Evolutionary conservation across 305 asterid genomes (phyloP).

Genomic region (Solanum hybrid): DNA sequence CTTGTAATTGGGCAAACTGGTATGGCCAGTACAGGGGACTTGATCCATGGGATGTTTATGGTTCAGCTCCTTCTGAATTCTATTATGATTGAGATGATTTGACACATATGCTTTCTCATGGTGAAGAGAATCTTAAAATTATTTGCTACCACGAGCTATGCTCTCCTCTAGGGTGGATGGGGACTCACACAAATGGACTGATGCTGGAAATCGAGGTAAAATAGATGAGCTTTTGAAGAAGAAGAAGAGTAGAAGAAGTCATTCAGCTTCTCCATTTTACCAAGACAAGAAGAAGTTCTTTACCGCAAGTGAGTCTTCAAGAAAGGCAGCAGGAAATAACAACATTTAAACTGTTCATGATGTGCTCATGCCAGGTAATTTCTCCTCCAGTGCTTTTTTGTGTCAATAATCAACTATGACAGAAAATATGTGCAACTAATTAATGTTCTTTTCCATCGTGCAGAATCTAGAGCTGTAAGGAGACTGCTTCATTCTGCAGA

Average conservation of each 20-base stretch:
- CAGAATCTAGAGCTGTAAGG: conserved; percentile 34
- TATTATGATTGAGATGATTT: not conserved
- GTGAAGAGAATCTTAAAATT: not conserved
- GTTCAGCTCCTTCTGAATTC: not conserved
- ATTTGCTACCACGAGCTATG: conserved; percentile 3
- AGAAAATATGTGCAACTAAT: conserved; percentile 2
- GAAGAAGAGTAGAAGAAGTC: too few relatives aligned
- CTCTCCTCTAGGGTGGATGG: not conserved
- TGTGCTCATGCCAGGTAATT: conserved; percentile 20
- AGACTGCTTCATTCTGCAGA: not conserved
- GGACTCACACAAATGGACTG: conserved; percentile 16
- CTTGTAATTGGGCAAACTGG: not conserved
- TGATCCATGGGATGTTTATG: not conserved
- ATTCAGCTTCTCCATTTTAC: conserved; percentile 27
- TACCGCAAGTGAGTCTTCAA: conserved; percentile 32
- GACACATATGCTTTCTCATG: not conserved
- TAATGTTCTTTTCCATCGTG: conserved; percentile 10
- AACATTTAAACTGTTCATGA: conserved; percentile 7
- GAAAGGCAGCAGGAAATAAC: conserved; percentile 23
- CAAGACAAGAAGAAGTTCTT: conserved; percentile 29
- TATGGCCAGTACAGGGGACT: not conserved
- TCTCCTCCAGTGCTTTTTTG: not conserved
- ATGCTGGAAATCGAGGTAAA: not conserved
- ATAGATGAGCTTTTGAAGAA: not conserved
- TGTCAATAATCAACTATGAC: not conserved